These are phyloP conservation scores for Trichothecium roseum DNA, from an alignment of 2,329 filamentous ascomycete species.

Conservation along the genomic window DNA sequence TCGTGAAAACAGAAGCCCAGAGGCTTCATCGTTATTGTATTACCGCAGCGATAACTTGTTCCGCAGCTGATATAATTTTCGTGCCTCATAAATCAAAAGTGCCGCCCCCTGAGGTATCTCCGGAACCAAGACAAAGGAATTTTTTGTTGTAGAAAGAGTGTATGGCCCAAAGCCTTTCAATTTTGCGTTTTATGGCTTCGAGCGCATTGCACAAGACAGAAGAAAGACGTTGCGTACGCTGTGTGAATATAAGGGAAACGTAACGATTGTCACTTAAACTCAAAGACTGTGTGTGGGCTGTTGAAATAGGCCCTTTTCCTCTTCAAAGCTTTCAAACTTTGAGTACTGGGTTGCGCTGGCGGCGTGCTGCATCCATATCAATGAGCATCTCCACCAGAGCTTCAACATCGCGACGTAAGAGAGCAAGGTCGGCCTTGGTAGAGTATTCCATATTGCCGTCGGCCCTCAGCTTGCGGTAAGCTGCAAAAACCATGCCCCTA, in stretches of 20 bases:
- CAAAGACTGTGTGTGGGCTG: too few species aligned
- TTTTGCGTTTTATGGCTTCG: too few species aligned
- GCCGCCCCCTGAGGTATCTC: conserved; percentile 19
- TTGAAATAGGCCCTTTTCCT: too few species aligned
- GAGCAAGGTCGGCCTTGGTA: conserved; percentile 29
- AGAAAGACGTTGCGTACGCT: too few species aligned
- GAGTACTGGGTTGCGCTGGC: conserved; percentile 18
- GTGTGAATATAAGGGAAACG: too few species aligned
- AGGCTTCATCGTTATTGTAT: too few species aligned
- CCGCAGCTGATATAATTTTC: not conserved
- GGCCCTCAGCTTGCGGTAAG: conserved; percentile 36
- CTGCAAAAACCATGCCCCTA: conserved; percentile 43
- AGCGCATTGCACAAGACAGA: too few species aligned
- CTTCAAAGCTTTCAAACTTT: too few species aligned
- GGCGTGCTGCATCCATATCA: conserved; percentile 33
- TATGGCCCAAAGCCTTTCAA: not conserved
- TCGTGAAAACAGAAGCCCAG: too few species aligned
- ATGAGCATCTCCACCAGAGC: conserved; percentile 41
- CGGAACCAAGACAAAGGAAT: conserved; percentile 10
- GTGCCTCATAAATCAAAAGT: conserved; percentile 7
- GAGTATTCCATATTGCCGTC: conserved; percentile 24
- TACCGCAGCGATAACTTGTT: conserved; percentile 7
- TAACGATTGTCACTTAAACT: too few species aligned
- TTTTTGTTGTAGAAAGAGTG: too few species aligned
- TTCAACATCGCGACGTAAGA: conserved; percentile 38